Evolutionary conservation across 2,329 filamentous ascomycete species (phyloP), one percentile per base, ranked within the genome.

Genomic region (Colletotrichum kahawae): DNA sequence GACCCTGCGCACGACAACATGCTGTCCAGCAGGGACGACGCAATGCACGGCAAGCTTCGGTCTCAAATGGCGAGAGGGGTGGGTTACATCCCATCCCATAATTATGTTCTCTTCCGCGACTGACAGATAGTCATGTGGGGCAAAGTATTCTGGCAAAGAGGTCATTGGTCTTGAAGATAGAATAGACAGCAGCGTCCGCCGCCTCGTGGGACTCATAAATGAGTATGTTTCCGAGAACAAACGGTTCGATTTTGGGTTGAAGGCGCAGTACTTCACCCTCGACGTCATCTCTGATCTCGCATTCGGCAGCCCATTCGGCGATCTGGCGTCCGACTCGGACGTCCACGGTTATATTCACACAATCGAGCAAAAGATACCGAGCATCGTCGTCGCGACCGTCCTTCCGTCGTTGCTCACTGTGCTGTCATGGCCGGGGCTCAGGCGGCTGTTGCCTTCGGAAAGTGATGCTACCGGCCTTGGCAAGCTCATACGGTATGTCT

Each of bases 251-350:
- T 78, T 90, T 29, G 85, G 85, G 6, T 81, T 81, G 5, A 86
- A 87, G 33, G 84, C 85, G 4, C 86, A 89, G 56, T 90, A 85
- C 81, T 87, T 90, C 38, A 89, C 88, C 0, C 79, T 91, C 0
- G 89, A 91, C 73, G 86, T 90, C n/a, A 89, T 91, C 68, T 88
- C 86, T 18, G 84, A 85, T 21, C 74, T 91, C 13, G 87, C 87
- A 3, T 87, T 90, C 56, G 88, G 88, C 16, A 78, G 85, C 31
- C 80, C 84, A 0, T 88, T 89, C 76, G 87, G 87, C n/a, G 87
- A 86, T 77, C 75, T 89, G 2, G 82, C 83, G 36, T 80, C 82
- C 3, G 85, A 90, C 76, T 81, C 83, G 5, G 88, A 90, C 72
- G 82, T 87, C 0, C 86, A 87, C 74, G 83, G 83, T 33, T 89